Conservation (phyloP, 148 eudicot species). For the Persicaria maculosa region DNA sequence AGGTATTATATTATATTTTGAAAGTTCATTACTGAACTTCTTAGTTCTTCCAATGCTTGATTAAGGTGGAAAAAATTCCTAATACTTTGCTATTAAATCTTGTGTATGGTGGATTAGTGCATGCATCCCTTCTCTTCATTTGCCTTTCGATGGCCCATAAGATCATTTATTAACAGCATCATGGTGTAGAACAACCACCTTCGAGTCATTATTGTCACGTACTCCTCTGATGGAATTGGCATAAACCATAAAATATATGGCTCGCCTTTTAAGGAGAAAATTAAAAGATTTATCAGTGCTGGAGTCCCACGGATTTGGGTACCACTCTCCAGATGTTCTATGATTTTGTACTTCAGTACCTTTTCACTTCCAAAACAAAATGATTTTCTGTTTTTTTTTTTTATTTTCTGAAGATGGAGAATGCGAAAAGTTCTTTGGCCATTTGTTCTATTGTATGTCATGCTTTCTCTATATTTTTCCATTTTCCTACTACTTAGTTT, state of each 20-base stretch:
- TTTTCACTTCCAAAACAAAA: not conserved
- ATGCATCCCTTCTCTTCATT: not conserved
- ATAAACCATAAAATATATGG: not conserved
- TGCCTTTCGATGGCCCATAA: not conserved
- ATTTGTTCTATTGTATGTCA: too few relatives aligned
- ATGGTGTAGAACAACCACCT: not conserved
- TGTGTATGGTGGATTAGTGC: not conserved
- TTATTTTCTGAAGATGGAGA: not conserved
- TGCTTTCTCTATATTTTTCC: too few relatives aligned
- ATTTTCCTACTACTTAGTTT: too few relatives aligned
- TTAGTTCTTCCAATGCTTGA: not conserved
- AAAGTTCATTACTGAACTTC: too few relatives aligned
- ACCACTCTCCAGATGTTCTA: not conserved
- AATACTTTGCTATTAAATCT: not conserved
- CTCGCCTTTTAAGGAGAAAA: not conserved
- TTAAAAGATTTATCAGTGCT: not conserved
- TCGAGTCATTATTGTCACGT: too few relatives aligned
- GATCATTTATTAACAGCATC: not conserved
- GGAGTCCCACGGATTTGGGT: not conserved
- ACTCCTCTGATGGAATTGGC: not conserved
- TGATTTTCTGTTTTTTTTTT: not conserved
- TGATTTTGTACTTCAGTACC: not conserved
- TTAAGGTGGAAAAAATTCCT: not conserved
- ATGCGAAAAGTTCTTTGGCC: not conserved
- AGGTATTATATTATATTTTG: slow-evolving; percentile 33